These are phyloP conservation scores for Globisporangium orthogonon DNA, from an alignment of 352 stramenopile species.

Conservation along the genomic window DNA sequence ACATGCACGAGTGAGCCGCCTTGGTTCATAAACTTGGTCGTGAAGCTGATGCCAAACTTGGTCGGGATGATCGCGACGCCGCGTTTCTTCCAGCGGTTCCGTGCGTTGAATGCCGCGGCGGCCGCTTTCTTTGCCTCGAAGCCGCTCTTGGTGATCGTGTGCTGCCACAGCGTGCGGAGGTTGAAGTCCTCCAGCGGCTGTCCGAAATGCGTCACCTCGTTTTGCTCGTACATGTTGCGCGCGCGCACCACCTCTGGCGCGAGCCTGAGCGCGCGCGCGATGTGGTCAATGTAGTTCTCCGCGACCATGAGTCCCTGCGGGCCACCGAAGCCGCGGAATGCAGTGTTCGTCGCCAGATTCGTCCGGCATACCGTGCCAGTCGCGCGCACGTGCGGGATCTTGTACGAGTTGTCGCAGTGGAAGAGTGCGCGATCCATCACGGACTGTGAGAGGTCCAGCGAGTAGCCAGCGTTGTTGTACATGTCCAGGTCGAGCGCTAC, in stretches of 20 bases:
- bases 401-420: constrained; percentile 94
- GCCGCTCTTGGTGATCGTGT: constrained; percentile 56
- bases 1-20: constrained; percentile 93
- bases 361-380: constrained; percentile 92
- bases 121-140: constrained; percentile 59
- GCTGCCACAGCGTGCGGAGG: constrained; percentile 82
- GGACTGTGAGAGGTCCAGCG: constrained; percentile 90
- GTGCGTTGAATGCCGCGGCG: constrained; percentile 87
- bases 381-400: constrained; percentile 88
- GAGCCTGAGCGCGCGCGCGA: constrained; percentile 83
- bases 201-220: constrained; percentile 90
- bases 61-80: constrained; percentile 80
- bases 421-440: constrained; percentile 95
- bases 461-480: constrained; percentile 94
- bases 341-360: constrained; percentile 92
- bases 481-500: constrained; percentile 89
- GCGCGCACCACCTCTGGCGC: constrained; percentile 60
- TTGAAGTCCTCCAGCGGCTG: constrained; percentile 91
- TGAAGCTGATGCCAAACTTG: constrained; percentile 97
- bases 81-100: constrained; percentile 89
- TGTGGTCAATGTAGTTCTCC: constrained; percentile 95
- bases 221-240: constrained; percentile 90
- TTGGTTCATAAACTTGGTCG: constrained; percentile 97
- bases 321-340: constrained; percentile 94
- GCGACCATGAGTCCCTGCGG: constrained; percentile 89